Evolutionary conservation across 495 filamentous ascomycete species (phyloP), one percentile per base, ranked within the genome.

Genomic region (Podospora fimiseda): DNA sequence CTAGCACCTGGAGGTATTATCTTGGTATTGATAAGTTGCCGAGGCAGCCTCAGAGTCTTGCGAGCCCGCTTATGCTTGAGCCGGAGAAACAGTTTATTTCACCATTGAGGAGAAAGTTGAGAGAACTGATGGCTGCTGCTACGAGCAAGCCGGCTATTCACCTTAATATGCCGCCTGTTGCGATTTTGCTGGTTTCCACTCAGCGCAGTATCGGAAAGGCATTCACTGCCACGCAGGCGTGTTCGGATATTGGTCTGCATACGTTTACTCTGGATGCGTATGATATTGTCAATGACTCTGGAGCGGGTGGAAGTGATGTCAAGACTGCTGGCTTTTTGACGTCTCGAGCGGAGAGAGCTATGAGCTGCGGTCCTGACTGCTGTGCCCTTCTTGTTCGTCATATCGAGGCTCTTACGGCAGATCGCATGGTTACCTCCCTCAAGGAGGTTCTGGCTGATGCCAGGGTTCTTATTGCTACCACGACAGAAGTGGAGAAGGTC

Each of bases 141-240:
- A 95, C 89, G 1, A 95, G 87, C 59, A 85, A 90, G 43, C 80
- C 89, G 27, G 93, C 93, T 8, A 80, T 95, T 41, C 83, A 91
- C 62, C 74, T 98, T 2, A 83, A 85, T 21, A 80, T 97, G 72
- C 89, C 90, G 37, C 90, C 93, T 0, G 77, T 95, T 21, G 87
- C 90, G 2, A 86, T 98, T 50, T 75, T 98, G 1, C 72, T 98
- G 8, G 84, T 85, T 3, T 96, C 91, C 2, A 93, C 87, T 3
- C 93, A 98, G 59, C 81, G 94, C 41, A 85, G 86, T 43, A 95
- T 97, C 57, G 93, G 93, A 20, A 98, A 98, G 65, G 77, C 84
- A 15, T 87, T 82, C 3, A 60, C 90, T 7, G 89, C 89, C 0
- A 75, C 73, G 1, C 79, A 79, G n/a, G 89, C 91, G 2, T 90